Evolutionary conservation across 2,329 filamentous ascomycete genomes (phyloP).

Genomic region (Byssothecium circinans): DNA sequence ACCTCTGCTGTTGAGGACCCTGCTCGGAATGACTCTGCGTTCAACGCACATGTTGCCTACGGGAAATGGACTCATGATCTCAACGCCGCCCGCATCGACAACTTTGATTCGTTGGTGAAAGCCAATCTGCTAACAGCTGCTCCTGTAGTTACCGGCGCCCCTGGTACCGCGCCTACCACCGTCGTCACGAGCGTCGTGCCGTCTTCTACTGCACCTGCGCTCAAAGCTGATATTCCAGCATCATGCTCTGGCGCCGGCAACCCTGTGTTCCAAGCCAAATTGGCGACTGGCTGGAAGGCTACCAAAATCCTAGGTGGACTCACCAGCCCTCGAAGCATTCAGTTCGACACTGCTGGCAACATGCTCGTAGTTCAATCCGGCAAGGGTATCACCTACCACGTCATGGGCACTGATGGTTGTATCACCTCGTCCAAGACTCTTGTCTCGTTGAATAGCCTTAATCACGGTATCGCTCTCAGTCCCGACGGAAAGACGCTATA

Average conservation of each 20-base stretch:
- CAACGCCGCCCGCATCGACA: constrained; percentile 32
- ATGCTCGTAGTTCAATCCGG: constrained; percentile 39
- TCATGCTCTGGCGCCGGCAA: constrained; percentile 33
- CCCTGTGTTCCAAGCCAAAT: constrained; percentile 23
- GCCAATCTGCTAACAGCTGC: constrained; percentile 33
- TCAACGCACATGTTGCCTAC: constrained; percentile 34
- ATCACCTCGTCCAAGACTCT: constrained; percentile 36
- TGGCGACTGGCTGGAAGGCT: constrained; percentile 37
- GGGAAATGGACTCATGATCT: constrained; percentile 39
- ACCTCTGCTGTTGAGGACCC: constrained; percentile 28
- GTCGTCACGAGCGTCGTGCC: constrained; percentile 24
- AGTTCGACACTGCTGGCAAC: constrained; percentile 36
- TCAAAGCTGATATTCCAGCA: constrained; percentile 28
- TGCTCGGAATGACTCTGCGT: constrained; percentile 34
- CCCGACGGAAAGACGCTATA: constrained; percentile 53
- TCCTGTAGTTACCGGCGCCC: constrained; percentile 17
- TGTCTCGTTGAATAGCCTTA: constrained; percentile 42
- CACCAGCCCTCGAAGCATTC: constrained; percentile 34
- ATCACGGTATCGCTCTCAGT: constrained; percentile 55
- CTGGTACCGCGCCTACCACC: constrained; percentile 18
- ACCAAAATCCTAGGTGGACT: constrained; percentile 35
- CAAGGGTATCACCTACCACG: constrained; percentile 38
- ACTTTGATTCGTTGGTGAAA: constrained; percentile 35
- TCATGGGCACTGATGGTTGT: constrained; percentile 31
- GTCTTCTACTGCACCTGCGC: constrained; percentile 16